Evolutionary conservation across 1,139 yeast genomes (phyloP), one percentile per base, ranked within the genome.

Genomic region (Saccharomycopsis crataegensis): DNA sequence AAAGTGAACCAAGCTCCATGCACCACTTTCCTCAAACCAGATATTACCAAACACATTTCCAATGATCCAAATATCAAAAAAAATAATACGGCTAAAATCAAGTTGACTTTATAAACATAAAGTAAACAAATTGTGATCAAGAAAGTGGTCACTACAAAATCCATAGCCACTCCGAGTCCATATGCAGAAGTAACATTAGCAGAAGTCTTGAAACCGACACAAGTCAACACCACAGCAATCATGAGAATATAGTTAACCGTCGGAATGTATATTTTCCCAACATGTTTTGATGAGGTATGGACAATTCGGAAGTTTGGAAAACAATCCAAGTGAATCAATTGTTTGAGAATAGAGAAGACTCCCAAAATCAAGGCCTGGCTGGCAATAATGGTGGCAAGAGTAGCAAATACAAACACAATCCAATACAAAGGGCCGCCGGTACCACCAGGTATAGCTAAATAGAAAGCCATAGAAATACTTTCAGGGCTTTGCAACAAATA

Each of bases 1-100:
- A 79, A 62, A 3, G 83, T 79, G 61, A 79, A 77, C 84, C 83
- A 79, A 2, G 83, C 84, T 47, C 83, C 84, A 59, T 75, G 77
- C 0, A 75, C 73, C 1, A 79, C 72, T 63, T 79, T 79, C 61
- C 70, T 73, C 60, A 77, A 57, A 55, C 77, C 79, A 11, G 82
- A 73, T 48, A 74, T 65, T 28, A 78, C 70, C 62, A 78, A 65
- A 46, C 72, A 65, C 46, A 68, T 61, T 59, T 79, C 84, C 54
- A 79, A 67, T 0, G 80, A 72, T 8, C 75, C 70, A 60, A 78
- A 78, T 1, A 70, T 59, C 45, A 70, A 54, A n/a, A 69, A 62
- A 60, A 71, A 77, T 4, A 66, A 46, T 2, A 72, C 14, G 3
- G 74, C 71, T 58, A 73, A 59, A 40, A 71, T 48, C 51, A 73